These are phyloP conservation scores for Penicillium chermesinum DNA, from an alignment of 495 filamentous ascomycete species.

Conservation along the genomic window DNA sequence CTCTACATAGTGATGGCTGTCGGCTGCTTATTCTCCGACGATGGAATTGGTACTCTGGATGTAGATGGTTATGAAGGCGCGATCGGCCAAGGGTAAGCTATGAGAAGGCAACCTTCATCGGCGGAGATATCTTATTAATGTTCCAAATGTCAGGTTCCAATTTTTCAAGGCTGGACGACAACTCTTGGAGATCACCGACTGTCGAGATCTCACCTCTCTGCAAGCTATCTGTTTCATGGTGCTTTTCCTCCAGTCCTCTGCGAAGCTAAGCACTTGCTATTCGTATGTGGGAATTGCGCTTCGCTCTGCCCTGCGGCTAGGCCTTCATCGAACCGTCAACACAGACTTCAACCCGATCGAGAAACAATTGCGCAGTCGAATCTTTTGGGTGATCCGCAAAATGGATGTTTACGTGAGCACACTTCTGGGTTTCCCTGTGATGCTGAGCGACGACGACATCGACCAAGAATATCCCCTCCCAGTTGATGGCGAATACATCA, in stretches of 20 bases:
- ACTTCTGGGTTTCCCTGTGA: constrained; percentile 76
- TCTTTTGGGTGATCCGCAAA: constrained; percentile 88
- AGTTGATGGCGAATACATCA: constrained; percentile 91
- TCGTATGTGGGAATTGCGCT: constrained; percentile 88
- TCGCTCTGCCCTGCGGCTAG: constrained; percentile 78
- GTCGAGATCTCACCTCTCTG: constrained; percentile 76
- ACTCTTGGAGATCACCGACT: constrained; percentile 86
- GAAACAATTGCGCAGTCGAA: constrained; percentile 71
- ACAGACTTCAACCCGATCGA: constrained; percentile 79
- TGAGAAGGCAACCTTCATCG: background rate
- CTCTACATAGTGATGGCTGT: constrained; percentile 80
- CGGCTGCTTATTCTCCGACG: constrained; percentile 72
- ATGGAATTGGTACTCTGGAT: constrained; percentile 43
- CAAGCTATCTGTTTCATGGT: constrained; percentile 92
- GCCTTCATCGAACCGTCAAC: constrained; percentile 75
- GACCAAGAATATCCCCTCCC: constrained; percentile 83
- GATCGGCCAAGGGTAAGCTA: constrained; percentile 71
- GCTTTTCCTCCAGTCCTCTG: constrained; percentile 84
- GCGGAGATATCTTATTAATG: constrained; percentile 1
- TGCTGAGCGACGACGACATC: constrained; percentile 82
- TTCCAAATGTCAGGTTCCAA: constrained; percentile 67
- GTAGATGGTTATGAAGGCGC: constrained; percentile 61
- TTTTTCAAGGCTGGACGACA: constrained; percentile 78
- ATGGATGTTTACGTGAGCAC: constrained; percentile 94
- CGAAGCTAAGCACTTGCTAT: constrained; percentile 89